These are phyloP conservation scores for Aspergillus bertholletiae DNA, from an alignment of 495 filamentous ascomycete species.

Conservation along the genomic window DNA sequence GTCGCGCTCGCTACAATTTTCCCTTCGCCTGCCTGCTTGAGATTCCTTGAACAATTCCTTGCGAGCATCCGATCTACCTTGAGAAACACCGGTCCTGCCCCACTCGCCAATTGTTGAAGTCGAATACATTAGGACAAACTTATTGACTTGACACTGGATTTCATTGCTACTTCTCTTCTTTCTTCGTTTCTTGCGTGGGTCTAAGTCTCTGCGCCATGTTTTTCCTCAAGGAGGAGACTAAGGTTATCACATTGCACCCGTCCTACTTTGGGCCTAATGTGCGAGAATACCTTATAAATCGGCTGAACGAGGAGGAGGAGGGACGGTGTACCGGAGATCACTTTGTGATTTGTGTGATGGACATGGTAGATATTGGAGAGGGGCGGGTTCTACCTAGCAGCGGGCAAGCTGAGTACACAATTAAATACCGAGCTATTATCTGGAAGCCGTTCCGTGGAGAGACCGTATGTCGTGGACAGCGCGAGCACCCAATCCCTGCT, in stretches of 20 bases:
- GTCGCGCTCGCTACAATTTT: neutral
- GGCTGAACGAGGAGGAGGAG: constrained; percentile 87
- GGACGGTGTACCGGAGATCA: constrained; percentile 89
- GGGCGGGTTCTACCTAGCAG: constrained; percentile 87
- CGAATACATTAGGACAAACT: neutral
- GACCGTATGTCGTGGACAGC: constrained; percentile 59
- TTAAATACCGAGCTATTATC: constrained; percentile 91
- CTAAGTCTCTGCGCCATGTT: constrained; percentile 62
- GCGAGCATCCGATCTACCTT: neutral
- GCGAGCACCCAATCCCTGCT: neutral
- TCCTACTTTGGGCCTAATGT: constrained; percentile 93
- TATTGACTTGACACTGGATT: neutral
- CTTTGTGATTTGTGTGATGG: constrained; percentile 95
- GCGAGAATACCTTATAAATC: constrained; percentile 79
- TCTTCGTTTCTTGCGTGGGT: neutral
- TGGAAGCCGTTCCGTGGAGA: constrained; percentile 97
- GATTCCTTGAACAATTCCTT: neutral
- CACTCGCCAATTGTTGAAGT: neutral
- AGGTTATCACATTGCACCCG: constrained; percentile 87
- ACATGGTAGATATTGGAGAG: constrained; percentile 86
- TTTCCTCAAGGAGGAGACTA: constrained; percentile 94
- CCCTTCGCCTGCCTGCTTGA: neutral
- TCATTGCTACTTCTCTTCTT: neutral
- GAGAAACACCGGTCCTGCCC: neutral
- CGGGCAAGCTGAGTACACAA: constrained; percentile 88